A percentile compares a stretch with the other conserved stretches of the same genome.
Conservation (phyloP, 306 rosid genomes). For the Potentilla sterilis region DNA sequence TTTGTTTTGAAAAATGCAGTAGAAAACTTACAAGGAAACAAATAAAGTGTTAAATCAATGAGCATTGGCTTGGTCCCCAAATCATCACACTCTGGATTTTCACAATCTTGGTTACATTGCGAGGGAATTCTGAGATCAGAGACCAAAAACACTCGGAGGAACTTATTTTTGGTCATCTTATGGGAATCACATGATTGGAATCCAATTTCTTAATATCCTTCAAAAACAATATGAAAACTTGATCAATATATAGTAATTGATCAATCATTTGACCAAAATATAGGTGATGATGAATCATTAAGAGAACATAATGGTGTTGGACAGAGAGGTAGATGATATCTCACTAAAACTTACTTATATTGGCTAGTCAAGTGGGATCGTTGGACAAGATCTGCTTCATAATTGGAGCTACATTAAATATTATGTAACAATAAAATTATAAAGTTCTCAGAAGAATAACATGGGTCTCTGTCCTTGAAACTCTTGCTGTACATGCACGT, state of each 20-base stretch:
- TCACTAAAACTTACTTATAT: neutral
- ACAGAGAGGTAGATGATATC: neutral
- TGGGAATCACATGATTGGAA: neutral
- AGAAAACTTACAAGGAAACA: neutral
- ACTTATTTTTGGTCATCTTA: neutral
- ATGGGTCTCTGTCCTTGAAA: slow-evolving; percentile 26
- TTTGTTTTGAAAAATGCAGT: neutral
- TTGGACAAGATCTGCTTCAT: slow-evolving; percentile 1
- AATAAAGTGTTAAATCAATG: neutral
- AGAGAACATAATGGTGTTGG: neutral
- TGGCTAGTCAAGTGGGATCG: slow-evolving; percentile 1
- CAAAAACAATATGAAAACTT: neutral
- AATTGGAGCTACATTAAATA: slow-evolving; percentile 1
- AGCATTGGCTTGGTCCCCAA: neutral
- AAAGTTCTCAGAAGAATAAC: slow-evolving; percentile 9
- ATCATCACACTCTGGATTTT: neutral
- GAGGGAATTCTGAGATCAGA: neutral
- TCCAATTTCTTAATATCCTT: neutral
- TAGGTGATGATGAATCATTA: neutral
- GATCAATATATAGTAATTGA: neutral
- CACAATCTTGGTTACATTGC: neutral
- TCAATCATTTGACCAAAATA: neutral
- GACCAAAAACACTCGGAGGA: neutral
- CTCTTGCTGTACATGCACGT: slow-evolving; percentile 34
- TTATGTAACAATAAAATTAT: slow-evolving; percentile 7